Evolutionary conservation across 345 rosid species (phyloP), one percentile per base, ranked within the genome.

Genomic region (Populus pruinosa): DNA sequence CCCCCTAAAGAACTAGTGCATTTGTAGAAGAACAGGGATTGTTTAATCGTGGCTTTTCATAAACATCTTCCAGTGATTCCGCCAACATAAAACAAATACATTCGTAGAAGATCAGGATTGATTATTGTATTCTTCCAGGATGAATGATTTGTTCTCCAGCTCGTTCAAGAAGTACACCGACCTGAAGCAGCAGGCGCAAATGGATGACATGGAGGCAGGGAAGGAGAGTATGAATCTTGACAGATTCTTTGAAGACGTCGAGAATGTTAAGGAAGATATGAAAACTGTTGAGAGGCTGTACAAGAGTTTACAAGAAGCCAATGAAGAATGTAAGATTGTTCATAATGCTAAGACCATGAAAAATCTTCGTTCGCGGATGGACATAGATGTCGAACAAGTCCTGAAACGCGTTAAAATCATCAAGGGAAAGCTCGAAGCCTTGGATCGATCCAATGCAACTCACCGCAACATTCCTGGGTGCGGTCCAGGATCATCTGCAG

Each of bases 141-240:
- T 94, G 98, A 92, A 94, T 78, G 97, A 94, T 75, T 69, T 94
- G 55, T 85, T 94, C 78, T 92, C 98, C 1, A 88, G 81, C 79
- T 94, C 97, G 65, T 91, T 94, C 86, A 93, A 89, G 86, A 86
- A 73, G 80, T 90, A 92, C 85, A 85, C 92, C 8, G 95, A 93
- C 81, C 83, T 87, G 82, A 89, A 80, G 76, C 83, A 84, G 61
- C 95, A 93, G 86, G 82, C 85, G 2, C 73, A 83, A 50, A 35
- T 77, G 53, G 96, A 90, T 6, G 94, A 94, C 76, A 20, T 89
- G 20, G 98, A 91, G 80, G 88, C 93, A 6, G 92, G 91, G 8
- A 81, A 82, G 77, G 96, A 91, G 82, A 79, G 80, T 2, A 78
- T 84, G 65, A 84, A 86, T 82, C 96, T 94, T 25, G 94, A 93